A percentile compares a stretch with the other conserved stretches of the same genome.
Conservation (phyloP, 257 asterid species). For the Fraxinus americana region DNA sequence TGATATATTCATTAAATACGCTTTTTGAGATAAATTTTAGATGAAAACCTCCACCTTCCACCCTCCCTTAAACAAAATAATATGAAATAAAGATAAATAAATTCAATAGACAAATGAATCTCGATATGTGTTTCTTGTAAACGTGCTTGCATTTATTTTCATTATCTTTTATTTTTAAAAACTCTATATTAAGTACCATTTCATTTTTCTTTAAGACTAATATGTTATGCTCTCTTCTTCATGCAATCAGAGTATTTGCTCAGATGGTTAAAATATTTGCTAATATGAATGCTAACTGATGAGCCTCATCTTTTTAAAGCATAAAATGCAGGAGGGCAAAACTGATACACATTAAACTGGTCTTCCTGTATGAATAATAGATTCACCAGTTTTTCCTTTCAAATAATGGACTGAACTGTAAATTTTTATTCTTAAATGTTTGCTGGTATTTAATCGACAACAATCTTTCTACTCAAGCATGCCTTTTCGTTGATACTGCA, state of each 20-base stretch:
- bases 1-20: background rate
- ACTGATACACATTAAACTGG: background rate
- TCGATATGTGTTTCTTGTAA: background rate
- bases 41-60: background rate
- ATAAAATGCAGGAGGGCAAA: background rate
- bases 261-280: background rate
- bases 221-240: background rate
- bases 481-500: slow-evolving; percentile 23
- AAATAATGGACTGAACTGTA: background rate
- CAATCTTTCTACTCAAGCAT: background rate
- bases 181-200: background rate
- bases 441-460: background rate
- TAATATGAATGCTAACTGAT: background rate
- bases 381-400: background rate
- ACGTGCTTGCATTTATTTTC: background rate
- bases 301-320: background rate
- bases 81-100: background rate
- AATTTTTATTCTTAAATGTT: background rate
- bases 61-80: background rate
- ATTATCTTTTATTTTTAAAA: background rate
- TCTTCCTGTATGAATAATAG: background rate
- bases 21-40: background rate
- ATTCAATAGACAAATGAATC: background rate
- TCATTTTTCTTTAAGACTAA: background rate
- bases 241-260: background rate